phyloP scores from a whole-genome alignment of 2,329 filamentous ascomycete species.

The Calonectria crousiana region DNA sequence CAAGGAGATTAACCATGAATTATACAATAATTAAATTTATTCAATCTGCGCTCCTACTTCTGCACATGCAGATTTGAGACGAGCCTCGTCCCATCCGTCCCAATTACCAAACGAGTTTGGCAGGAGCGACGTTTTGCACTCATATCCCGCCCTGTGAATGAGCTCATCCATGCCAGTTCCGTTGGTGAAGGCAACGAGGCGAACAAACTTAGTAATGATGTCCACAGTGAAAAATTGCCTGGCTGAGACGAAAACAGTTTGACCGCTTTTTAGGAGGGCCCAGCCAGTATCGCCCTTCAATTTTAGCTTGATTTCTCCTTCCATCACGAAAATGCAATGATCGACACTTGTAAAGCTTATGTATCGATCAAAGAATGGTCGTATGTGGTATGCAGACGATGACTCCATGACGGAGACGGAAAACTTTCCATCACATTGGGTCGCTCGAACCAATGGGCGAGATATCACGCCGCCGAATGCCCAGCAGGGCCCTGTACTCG shows the following conservation, averaged over 20 bases:
- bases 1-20: neutral
- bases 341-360: conserved; percentile 12
- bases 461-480: conserved; percentile 11
- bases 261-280: neutral
- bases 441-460: neutral
- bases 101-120: conserved; percentile 1
- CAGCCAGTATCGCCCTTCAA: conserved; percentile 2
- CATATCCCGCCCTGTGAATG: neutral
- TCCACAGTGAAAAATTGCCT: conserved; percentile 17
- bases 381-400: neutral
- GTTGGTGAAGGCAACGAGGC: neutral
- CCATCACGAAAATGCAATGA: neutral
- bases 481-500: conserved; percentile 2
- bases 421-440: neutral
- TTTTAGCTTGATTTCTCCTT: conserved; percentile 1
- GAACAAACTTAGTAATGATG: neutral
- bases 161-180: conserved; percentile 6
- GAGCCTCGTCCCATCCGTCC: conserved; percentile 18
- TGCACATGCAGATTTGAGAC: conserved; percentile 21
- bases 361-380: conserved; percentile 14
- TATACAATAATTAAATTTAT: neutral
- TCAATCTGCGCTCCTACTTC: conserved; percentile 20
- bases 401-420: conserved; percentile 6
- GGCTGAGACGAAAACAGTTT: neutral
- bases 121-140: neutral